phyloP scores from a whole-genome alignment of 805 yeast species.

The Candida suzukii region DNA sequence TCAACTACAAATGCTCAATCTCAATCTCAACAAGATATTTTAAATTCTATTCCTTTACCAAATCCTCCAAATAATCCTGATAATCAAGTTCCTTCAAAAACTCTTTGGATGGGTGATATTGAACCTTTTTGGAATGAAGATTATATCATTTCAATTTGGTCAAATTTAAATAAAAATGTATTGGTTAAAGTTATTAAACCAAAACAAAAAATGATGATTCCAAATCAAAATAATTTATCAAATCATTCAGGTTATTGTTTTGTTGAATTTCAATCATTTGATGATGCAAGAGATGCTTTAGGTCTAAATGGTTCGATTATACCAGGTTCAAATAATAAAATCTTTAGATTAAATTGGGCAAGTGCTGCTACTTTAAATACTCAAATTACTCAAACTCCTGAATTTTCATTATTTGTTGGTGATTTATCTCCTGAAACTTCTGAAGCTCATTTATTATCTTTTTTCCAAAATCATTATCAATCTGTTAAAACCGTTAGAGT shows the following conservation, averaged over 20 bases:
- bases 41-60: slow-evolving; percentile 32
- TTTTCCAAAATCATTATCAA: slow-evolving; percentile 59
- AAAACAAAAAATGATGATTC: slow-evolving; percentile 21
- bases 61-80: slow-evolving; percentile 47
- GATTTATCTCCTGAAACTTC: slow-evolving; percentile 73
- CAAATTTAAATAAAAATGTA: slow-evolving; percentile 45
- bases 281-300: slow-evolving; percentile 64
- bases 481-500: slow-evolving; percentile 76
- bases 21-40: slow-evolving; percentile 1
- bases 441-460: slow-evolving; percentile 67
- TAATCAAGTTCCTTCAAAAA: slow-evolving; percentile 50
- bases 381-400: slow-evolving; percentile 68
- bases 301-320: slow-evolving; percentile 58
- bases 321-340: slow-evolving; percentile 51
- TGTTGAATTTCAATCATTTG: slow-evolving; percentile 62
- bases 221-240: slow-evolving; percentile 13
- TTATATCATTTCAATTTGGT: slow-evolving; percentile 55
- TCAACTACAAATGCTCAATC: too few relatives aligned
- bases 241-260: slow-evolving; percentile 63
- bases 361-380: slow-evolving; percentile 71
- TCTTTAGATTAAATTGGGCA: slow-evolving; percentile 78
- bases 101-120: slow-evolving; percentile 85
- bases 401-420: slow-evolving; percentile 75
- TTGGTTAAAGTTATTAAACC: slow-evolving; percentile 59
- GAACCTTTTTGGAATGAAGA: slow-evolving; percentile 75